These are phyloP conservation scores for Tephrocybe sp. DNA, from an alignment of 768 basidiomycete genomes.

Conservation along the genomic window DNA sequence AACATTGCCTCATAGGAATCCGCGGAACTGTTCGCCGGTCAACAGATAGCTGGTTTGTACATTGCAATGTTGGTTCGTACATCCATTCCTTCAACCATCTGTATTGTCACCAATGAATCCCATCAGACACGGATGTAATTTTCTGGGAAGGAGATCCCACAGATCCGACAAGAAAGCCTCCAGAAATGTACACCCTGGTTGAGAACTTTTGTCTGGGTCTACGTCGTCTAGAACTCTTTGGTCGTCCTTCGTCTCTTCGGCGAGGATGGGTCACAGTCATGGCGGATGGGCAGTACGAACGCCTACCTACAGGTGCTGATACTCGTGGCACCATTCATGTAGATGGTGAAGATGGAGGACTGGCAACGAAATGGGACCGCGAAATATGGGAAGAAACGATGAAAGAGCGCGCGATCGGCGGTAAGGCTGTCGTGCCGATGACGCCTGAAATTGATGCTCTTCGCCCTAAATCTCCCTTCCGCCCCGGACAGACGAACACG, in stretches of 20 bases:
- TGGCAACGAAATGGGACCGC: slow-evolving; percentile 55
- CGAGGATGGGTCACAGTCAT: slow-evolving; percentile 93
- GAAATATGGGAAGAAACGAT: slow-evolving; percentile 67
- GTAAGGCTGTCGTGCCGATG: slow-evolving; percentile 67
- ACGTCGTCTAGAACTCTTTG: slow-evolving; percentile 89
- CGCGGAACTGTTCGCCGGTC: slow-evolving; percentile 94
- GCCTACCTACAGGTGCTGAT: slow-evolving; percentile 36
- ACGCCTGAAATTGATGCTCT: slow-evolving; percentile 81
- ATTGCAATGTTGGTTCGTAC: slow-evolving; percentile 90
- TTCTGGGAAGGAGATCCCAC: slow-evolving; percentile 92
- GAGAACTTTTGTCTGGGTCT: slow-evolving; percentile 97
- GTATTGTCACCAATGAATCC: slow-evolving; percentile 12
- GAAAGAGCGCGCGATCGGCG: slow-evolving; percentile 52
- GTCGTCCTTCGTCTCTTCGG: slow-evolving; percentile 67
- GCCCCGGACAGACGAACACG: slow-evolving; percentile 30
- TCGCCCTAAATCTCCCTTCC: slow-evolving; percentile 82
- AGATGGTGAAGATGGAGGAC: slow-evolving; percentile 40
- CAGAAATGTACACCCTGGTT: slow-evolving; percentile 93
- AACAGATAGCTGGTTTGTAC: slow-evolving; percentile 95
- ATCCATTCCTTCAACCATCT: neutral
- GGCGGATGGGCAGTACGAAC: slow-evolving; percentile 60
- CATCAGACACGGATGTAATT: slow-evolving; percentile 89
- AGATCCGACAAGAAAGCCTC: slow-evolving; percentile 87
- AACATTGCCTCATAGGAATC: slow-evolving; percentile 97
- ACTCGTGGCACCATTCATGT: slow-evolving; percentile 33